Evolutionary conservation across 1,284 basidiomycete species (phyloP), one percentile per base, ranked within the genome.

Genomic region (Leccinum pachyderme): DNA sequence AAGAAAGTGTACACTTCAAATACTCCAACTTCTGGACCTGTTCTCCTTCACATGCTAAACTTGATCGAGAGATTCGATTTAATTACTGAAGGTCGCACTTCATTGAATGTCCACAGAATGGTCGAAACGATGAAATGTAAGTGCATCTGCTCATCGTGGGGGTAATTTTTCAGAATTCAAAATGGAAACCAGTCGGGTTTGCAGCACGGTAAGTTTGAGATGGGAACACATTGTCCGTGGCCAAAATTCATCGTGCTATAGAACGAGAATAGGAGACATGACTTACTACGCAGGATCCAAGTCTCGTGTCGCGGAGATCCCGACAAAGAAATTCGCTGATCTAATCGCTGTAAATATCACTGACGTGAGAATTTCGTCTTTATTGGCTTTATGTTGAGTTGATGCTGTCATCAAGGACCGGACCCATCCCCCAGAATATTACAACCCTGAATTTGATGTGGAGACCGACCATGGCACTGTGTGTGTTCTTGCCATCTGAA

Each of bases 401-500:
- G 58, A 63, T 52, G 44, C 49, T 62, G 48, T 39, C 47, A 27
- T 59, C 41, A 64, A 94, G 90, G 84, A 91, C 66, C 75, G 66
- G 2, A 96, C 95, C 0, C 93, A 96, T 68, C 70, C 79, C 3
- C 78, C 89, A 2, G 80, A 83, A 25, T 95, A 95, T 71, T 97
- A 98, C 69, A 80, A 91, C 25, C 90, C 95, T 1, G 77, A 87
- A 43, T 93, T 84, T 63, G 93, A 93, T 61, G 73, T 91, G 24
- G 78, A 79, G 27, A 77, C 76, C 6, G 92, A 96, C 71, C 91
- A 95, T 72, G 95, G 95, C 37, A 98, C 95, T 2, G 89, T 91
- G 62, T 61, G 84, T 71, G 13, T 46, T 24, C 53, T 52, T 41
- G 25, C 51, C 11, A 53, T 44, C 25, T 32, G 35, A 48, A 46